A percentile compares a stretch with the other conserved stretches of the same genome.
Evolutionary conservation across 108 stramenopile species (phyloP).

Genomic region (Cylindrotheca fusiformis): DNA sequence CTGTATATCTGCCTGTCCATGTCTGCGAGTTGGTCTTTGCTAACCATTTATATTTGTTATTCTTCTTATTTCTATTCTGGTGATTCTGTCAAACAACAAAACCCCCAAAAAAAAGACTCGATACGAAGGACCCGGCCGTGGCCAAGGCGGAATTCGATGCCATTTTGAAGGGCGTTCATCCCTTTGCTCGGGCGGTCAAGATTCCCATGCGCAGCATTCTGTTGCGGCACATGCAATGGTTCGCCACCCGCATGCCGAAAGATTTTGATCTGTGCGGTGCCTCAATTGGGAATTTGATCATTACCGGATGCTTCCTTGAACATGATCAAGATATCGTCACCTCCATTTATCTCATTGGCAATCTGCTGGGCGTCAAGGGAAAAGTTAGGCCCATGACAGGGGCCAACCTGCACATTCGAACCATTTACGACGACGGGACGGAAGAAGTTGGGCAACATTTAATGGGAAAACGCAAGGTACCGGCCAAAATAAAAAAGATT

Average conservation of each 20-base stretch:
- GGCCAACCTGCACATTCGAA: slow-evolving; percentile 31
- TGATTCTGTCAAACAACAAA: too few species aligned
- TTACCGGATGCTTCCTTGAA: slow-evolving; percentile 34
- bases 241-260: slow-evolving; percentile 25
- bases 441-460: slow-evolving; percentile 32
- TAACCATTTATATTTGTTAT: too few species aligned
- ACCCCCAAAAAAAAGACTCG: slow-evolving; percentile 14
- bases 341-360: slow-evolving; percentile 22
- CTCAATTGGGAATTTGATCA: slow-evolving; percentile 36
- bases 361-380: slow-evolving; percentile 33
- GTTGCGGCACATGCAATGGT: slow-evolving; percentile 29
- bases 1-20: too few species aligned
- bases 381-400: slow-evolving; percentile 27
- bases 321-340: slow-evolving; percentile 32
- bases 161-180: slow-evolving; percentile 17
- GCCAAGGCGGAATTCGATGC: slow-evolving; percentile 17
- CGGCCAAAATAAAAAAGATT: slow-evolving; percentile 15
- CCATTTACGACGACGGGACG: slow-evolving; percentile 20
- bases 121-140: slow-evolving; percentile 5
- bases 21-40: too few species aligned
- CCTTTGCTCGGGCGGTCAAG: slow-evolving; percentile 15
- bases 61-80: too few species aligned
- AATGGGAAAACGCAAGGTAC: slow-evolving; percentile 13
- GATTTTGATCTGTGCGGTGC: slow-evolving; percentile 36
- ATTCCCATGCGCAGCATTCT: slow-evolving; percentile 31